Percentiles rank a stretch among this genome's conserved stretches.
phyloP scores from a whole-genome alignment of 1,284 basidiomycete genomes.

The Melampsora occidentalis region DNA sequence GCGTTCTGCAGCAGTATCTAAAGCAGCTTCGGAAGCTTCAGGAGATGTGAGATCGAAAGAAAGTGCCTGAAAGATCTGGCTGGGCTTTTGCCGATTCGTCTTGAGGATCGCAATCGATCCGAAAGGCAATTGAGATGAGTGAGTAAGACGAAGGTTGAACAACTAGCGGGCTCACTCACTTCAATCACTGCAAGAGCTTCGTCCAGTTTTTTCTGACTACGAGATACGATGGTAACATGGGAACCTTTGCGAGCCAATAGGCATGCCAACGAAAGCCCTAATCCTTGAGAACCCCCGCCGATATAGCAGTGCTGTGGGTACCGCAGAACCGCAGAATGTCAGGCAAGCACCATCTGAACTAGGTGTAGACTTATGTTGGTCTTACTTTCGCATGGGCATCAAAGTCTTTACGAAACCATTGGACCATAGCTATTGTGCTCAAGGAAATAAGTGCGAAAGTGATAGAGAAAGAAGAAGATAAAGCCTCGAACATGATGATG shows the following conservation, averaged over 20 bases:
- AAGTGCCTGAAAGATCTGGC: conserved; percentile 64
- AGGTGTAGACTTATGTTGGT: too few relatives aligned
- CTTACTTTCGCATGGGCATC: too few relatives aligned
- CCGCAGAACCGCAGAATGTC: too few relatives aligned
- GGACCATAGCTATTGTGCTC: too few relatives aligned
- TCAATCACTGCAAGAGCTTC: conserved; percentile 64
- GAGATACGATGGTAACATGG: conserved; percentile 75
- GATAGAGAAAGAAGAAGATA: too few relatives aligned
- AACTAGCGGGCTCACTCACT: conserved; percentile 55
- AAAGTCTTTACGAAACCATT: too few relatives aligned
- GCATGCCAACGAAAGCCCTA: conserved; percentile 70
- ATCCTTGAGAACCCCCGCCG: conserved; percentile 75
- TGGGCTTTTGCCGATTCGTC: conserved; percentile 55
- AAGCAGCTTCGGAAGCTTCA: conserved; percentile 60
- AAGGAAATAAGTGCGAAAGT: too few relatives aligned
- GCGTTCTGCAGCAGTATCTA: conserved; percentile 62
- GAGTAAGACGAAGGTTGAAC: not conserved
- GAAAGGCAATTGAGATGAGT: not conserved
- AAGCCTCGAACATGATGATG: too few relatives aligned
- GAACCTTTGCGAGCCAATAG: conserved; percentile 70
- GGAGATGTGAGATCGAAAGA: conserved; percentile 64
- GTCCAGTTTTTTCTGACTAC: conserved; percentile 64
- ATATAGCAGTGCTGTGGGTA: conserved; percentile 66
- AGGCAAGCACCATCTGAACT: too few relatives aligned
- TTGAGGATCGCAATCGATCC: conserved; percentile 18